Percentiles rank a stretch among this genome's conserved stretches.
Conservation (phyloP, 139 green algal species). For the Haematococcus lacustris region DNA sequence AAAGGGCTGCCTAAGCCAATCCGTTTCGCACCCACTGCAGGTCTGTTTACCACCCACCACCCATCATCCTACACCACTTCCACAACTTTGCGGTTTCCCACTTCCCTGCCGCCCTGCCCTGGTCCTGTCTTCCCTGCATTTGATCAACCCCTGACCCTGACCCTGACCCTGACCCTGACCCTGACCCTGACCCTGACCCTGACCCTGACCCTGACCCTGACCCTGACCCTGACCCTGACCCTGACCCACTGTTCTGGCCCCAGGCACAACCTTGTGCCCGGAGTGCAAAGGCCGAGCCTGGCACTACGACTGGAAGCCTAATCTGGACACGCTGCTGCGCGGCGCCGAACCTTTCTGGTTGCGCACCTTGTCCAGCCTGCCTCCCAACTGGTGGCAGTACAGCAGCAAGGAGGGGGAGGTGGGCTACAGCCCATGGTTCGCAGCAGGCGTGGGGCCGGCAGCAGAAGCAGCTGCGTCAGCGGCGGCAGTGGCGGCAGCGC, state of each 20-base stretch:
- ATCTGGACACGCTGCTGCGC: constrained; percentile 31
- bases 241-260: too few relatives aligned
- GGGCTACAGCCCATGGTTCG: constrained; percentile 7
- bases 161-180: too few relatives aligned
- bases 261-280: constrained; percentile 40
- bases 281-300: constrained; percentile 25
- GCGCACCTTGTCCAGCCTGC: constrained; percentile 18
- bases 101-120: neutral
- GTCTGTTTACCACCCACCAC: constrained; percentile 10
- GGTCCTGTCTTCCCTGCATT: neutral
- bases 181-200: too few relatives aligned
- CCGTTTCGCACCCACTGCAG: constrained; percentile 32
- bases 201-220: too few relatives aligned
- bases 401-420: neutral
- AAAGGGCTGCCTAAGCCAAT: constrained; percentile 37
- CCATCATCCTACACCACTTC: neutral
- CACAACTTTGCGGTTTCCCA: neutral
- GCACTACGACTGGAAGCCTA: constrained; percentile 26
- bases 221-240: too few relatives aligned
- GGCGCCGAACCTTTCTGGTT: constrained; percentile 29
- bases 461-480: neutral
- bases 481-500: neutral
- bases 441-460: neutral
- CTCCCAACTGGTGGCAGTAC: constrained; percentile 17
- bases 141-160: neutral